A percentile compares a stretch with the other conserved stretches of the same genome.
Evolutionary conservation across 768 basidiomycete species (phyloP).

Genomic region (Dendrothele bispora): DNA sequence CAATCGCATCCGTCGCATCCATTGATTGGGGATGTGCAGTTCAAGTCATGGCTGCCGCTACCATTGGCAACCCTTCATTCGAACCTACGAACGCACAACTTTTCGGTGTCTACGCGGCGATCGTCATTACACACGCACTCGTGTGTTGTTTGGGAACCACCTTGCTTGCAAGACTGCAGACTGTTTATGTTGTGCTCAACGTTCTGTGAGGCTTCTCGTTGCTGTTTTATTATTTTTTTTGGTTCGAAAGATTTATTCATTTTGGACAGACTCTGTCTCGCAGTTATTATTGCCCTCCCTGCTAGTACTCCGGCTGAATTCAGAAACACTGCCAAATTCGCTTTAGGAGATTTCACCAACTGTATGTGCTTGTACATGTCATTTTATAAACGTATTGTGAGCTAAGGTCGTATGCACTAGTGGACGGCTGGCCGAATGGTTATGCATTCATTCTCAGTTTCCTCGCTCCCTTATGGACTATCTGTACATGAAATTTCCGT

Average conservation of each 20-base stretch:
- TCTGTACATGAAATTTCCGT: slow-evolving; percentile 12
- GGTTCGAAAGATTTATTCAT: not conserved
- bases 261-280: slow-evolving; percentile 24
- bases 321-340: slow-evolving; percentile 37
- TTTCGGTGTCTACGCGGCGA: slow-evolving; percentile 49
- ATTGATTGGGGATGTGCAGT: slow-evolving; percentile 64
- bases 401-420: not conserved
- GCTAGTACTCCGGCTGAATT: slow-evolving; percentile 35
- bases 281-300: slow-evolving; percentile 41
- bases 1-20: slow-evolving; percentile 45
- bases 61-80: slow-evolving; percentile 33
- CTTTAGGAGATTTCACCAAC: slow-evolving; percentile 34
- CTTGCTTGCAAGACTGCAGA: slow-evolving; percentile 58
- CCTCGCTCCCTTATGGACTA: slow-evolving; percentile 19
- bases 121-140: slow-evolving; percentile 50
- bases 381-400: not conserved
- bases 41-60: slow-evolving; percentile 53
- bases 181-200: slow-evolving; percentile 42
- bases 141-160: slow-evolving; percentile 57
- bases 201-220: slow-evolving; percentile 26
- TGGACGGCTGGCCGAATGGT: slow-evolving; percentile 36
- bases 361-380: slow-evolving; percentile 17
- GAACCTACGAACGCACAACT: slow-evolving; percentile 29
- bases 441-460: slow-evolving; percentile 42
- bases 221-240: not conserved